phyloP scores from a whole-genome alignment of 371 early-diverging fungal species.

The Mucor irregularis region DNA sequence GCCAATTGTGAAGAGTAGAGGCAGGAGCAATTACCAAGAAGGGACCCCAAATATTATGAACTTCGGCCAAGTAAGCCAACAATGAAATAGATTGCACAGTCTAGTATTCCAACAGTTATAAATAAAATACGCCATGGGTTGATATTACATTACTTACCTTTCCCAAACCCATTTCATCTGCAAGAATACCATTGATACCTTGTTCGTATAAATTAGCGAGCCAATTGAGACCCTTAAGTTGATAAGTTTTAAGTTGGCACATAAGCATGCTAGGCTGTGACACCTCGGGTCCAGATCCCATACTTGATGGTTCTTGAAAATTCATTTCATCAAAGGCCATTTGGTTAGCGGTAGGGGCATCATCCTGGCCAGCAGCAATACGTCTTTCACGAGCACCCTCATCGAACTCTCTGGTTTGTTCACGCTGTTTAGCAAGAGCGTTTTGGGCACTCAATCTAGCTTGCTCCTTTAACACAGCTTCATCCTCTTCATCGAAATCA shows the following conservation, averaged over 20 bases:
- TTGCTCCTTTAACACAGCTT: conserved; percentile 67
- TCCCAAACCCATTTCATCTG: conserved; percentile 96
- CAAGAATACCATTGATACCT: conserved; percentile 97
- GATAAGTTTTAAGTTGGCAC: conserved; percentile 91
- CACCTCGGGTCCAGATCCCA: conserved; percentile 71
- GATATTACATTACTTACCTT: conserved; percentile 36
- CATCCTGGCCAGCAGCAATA: conserved; percentile 41
- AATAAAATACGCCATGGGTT: neutral
- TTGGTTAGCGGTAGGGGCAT: conserved; percentile 52
- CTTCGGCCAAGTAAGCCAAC: conserved; percentile 86
- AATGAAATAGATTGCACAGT: conserved; percentile 96
- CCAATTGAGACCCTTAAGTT: conserved; percentile 99
- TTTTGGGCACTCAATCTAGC: conserved; percentile 78
- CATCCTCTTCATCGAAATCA: conserved; percentile 82
- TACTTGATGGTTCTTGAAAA: conserved; percentile 80
- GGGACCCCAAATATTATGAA: conserved; percentile 94
- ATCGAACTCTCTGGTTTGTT: conserved; percentile 75
- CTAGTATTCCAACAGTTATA: conserved; percentile 32
- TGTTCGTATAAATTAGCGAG: conserved; percentile 94
- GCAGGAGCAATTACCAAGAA: conserved; percentile 96
- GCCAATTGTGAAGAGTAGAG: conserved; percentile 98
- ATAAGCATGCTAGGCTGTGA: conserved; percentile 88
- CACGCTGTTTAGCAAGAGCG: conserved; percentile 77
- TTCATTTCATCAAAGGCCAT: conserved; percentile 77
- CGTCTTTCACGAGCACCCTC: conserved; percentile 53